Percentiles rank a stretch among this genome's conserved stretches.
These are phyloP conservation scores for Epichloe gansuensis DNA, from an alignment of 2,329 filamentous ascomycete species.

Conservation along the genomic window DNA sequence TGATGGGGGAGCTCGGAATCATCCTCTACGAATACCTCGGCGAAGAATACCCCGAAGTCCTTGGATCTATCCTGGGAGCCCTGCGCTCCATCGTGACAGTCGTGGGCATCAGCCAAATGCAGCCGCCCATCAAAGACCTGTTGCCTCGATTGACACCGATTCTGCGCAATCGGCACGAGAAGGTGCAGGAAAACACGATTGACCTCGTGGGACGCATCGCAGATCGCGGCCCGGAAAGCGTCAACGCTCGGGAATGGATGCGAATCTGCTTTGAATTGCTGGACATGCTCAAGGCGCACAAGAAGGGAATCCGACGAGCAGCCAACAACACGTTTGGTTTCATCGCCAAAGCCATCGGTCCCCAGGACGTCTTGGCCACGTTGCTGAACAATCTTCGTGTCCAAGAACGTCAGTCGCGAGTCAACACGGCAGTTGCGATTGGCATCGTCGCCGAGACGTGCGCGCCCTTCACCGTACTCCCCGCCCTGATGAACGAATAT, in stretches of 20 bases:
- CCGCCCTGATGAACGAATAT: constrained; percentile 98
- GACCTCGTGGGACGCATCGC: constrained; percentile 96
- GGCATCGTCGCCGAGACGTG: constrained; percentile 98
- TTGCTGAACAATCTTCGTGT: constrained; percentile 93
- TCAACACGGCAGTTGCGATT: constrained; percentile 96
- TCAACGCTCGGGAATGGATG: constrained; percentile 99
- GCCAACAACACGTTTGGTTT: constrained; percentile 99
- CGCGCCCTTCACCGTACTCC: constrained; percentile 95
- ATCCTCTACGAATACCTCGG: constrained; percentile 96
- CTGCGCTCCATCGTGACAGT: constrained; percentile 94
- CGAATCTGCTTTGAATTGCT: constrained; percentile 97
- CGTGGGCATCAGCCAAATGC: constrained; percentile 95
- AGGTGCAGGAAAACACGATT: constrained; percentile 98
- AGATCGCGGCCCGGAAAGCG: constrained; percentile 88
- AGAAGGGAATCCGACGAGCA: constrained; percentile 94
- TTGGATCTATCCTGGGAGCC: constrained; percentile 90
- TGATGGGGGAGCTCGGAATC: constrained; percentile 89
- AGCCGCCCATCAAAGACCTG: constrained; percentile 92
- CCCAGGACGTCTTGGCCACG: constrained; percentile 91
- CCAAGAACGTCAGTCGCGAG: constrained; percentile 93
- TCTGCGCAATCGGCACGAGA: constrained; percentile 93
- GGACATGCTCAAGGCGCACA: constrained; percentile 99
- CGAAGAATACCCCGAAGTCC: constrained; percentile 95
- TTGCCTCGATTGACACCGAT: constrained; percentile 95
- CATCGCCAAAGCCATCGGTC: constrained; percentile 97